Evolutionary conservation across 2,329 filamentous ascomycete species (phyloP).

Genomic region (Beauveria sp.): DNA sequence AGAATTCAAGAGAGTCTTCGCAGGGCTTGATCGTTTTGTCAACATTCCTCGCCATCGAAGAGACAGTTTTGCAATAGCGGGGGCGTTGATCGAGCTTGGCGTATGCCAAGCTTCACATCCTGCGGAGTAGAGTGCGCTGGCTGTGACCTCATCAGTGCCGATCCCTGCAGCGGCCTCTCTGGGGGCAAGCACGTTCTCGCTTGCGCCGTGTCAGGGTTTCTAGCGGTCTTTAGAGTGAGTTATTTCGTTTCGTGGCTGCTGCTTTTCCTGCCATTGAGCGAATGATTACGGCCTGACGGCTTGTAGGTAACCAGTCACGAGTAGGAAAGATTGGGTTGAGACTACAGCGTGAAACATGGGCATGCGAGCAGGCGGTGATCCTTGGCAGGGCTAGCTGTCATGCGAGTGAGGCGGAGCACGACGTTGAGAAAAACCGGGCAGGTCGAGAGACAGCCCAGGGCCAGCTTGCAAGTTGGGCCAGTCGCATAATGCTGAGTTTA

Average conservation of each 20-base stretch:
- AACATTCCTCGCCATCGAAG: no score
- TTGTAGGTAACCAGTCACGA: neutral
- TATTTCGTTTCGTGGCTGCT: no score
- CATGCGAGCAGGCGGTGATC: neutral
- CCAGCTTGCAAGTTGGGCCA: neutral
- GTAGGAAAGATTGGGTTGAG: neutral
- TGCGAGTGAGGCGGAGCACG: neutral
- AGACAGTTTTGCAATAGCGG: no score
- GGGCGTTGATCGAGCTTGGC: neutral
- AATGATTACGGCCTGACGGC: no score
- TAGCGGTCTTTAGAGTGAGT: no score
- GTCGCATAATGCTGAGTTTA: neutral
- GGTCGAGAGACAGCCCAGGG: neutral
- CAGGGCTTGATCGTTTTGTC: no score
- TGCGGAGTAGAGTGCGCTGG: neutral
- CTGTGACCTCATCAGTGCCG: conserved; percentile 3
- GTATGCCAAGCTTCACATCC: neutral
- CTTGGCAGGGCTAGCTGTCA: neutral
- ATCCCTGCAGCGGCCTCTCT: neutral
- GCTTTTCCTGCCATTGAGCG: no score
- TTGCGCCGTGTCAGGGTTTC: no score
- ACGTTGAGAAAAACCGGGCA: neutral
- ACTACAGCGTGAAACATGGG: neutral
- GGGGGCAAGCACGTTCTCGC: no score
- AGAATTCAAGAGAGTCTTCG: no score